Evolutionary conservation across 768 basidiomycete species (phyloP).

Genomic region (Kwoniella heveanensis): DNA sequence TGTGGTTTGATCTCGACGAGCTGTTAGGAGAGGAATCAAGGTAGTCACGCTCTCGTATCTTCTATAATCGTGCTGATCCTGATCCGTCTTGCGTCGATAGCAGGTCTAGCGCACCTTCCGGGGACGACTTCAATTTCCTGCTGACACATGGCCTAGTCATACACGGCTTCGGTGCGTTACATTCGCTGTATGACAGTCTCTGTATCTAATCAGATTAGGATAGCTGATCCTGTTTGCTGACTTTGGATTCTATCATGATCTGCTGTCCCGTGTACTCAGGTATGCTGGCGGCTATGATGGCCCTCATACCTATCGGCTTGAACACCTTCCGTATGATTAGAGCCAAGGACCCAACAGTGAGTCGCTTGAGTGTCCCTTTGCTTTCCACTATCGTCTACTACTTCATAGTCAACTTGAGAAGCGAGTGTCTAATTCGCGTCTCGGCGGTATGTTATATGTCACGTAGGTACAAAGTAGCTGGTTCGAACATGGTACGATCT

Average conservation of each 20-base stretch:
- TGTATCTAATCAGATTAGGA: background rate
- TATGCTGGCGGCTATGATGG: slow-evolving; percentile 25
- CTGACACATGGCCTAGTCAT: slow-evolving; percentile 26
- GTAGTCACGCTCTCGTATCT: too few relatives aligned
- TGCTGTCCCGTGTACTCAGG: slow-evolving; percentile 21
- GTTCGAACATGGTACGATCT: slow-evolving; percentile 31
- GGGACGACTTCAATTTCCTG: slow-evolving; percentile 24
- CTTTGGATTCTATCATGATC: too few relatives aligned
- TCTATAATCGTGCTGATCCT: too few relatives aligned
- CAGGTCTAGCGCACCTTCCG: slow-evolving; percentile 7
- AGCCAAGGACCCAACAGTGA: slow-evolving; percentile 2
- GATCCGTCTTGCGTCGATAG: too few relatives aligned
- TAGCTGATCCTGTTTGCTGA: too few relatives aligned
- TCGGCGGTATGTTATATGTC: too few relatives aligned
- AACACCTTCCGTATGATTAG: slow-evolving; percentile 9
- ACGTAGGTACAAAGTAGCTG: slow-evolving; percentile 25
- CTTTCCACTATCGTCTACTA: too few relatives aligned
- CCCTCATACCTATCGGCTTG: slow-evolving; percentile 20
- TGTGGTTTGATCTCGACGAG: slow-evolving; percentile 20
- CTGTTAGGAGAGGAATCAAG: slow-evolving; percentile 4
- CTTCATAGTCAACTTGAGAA: too few relatives aligned
- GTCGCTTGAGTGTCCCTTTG: background rate
- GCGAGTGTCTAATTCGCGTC: too few relatives aligned
- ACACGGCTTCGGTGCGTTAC: slow-evolving; percentile 21
- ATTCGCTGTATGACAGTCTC: background rate